A percentile compares a stretch with the other conserved stretches of the same genome.
These are phyloP conservation scores for Lomentospora prolificans DNA, from an alignment of 2,329 filamentous ascomycete species.

Conservation along the genomic window DNA sequence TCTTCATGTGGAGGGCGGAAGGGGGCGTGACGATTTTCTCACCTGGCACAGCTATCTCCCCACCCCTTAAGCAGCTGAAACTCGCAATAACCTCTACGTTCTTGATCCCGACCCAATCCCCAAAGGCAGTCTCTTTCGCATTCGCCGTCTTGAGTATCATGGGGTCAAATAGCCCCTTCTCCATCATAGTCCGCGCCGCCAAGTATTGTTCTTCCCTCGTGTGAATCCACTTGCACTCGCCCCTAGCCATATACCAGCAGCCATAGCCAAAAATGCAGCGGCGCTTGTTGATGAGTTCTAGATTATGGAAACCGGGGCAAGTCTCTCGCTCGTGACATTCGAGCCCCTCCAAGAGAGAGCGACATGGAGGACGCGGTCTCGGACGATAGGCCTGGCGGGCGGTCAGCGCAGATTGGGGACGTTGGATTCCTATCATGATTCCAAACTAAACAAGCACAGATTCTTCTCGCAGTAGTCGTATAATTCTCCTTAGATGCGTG, in stretches of 20 bases:
- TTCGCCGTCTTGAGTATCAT: background rate
- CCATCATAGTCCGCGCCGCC: background rate
- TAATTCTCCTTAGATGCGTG: too few species aligned
- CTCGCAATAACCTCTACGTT: background rate
- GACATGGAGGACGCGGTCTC: background rate
- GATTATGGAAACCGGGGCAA: background rate
- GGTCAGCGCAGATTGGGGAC: background rate
- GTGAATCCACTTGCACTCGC: background rate
- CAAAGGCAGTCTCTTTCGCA: background rate
- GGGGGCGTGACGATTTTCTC: background rate
- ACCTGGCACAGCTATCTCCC: slow-evolving; percentile 4
- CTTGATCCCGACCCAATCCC: slow-evolving; percentile 2
- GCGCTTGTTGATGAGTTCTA: background rate
- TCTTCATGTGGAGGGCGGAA: background rate
- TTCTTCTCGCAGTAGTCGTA: background rate
- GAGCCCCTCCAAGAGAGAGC: background rate
- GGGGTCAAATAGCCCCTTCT: background rate
- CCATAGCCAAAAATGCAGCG: background rate
- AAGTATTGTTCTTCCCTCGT: background rate
- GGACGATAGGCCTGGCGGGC: background rate
- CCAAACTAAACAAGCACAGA: background rate
- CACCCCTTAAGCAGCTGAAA: slow-evolving; percentile 2
- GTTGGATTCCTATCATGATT: background rate
- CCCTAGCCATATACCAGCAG: background rate
- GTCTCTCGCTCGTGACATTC: background rate